These are phyloP conservation scores for Aspergillus hiratsukae DNA, from an alignment of 2,329 filamentous ascomycete genomes.

Conservation along the genomic window DNA sequence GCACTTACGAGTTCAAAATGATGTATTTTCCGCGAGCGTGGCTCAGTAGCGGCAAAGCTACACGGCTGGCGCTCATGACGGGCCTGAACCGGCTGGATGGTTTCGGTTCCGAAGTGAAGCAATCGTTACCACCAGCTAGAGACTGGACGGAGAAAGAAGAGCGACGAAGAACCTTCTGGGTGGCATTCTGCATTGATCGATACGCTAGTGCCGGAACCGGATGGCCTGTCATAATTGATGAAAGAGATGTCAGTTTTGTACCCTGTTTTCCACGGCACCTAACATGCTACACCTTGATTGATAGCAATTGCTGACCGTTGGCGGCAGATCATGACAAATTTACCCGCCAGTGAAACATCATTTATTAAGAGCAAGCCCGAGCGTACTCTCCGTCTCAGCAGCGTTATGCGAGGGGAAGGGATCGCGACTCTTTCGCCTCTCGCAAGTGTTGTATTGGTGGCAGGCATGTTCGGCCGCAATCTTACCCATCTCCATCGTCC, in stretches of 20 bases:
- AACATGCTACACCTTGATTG: background rate
- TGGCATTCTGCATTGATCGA: slow-evolving; percentile 83
- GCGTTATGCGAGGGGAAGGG: slow-evolving; percentile 58
- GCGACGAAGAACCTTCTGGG: slow-evolving; percentile 88
- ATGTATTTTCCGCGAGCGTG: slow-evolving; percentile 97
- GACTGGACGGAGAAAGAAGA: slow-evolving; percentile 96
- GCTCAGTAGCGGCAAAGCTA: slow-evolving; percentile 80
- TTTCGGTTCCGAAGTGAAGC: slow-evolving; percentile 79
- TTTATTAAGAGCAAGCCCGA: slow-evolving; percentile 76
- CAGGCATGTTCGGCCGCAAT: slow-evolving; percentile 87
- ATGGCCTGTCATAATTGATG: slow-evolving; percentile 93
- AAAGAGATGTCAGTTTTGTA: slow-evolving; percentile 62
- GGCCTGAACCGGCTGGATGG: slow-evolving; percentile 85
- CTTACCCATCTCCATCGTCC: slow-evolving; percentile 87
- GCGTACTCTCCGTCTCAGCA: slow-evolving; percentile 60
- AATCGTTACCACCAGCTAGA: slow-evolving; percentile 76
- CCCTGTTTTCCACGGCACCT: background rate
- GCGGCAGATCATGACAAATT: slow-evolving; percentile 67
- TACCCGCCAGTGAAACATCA: slow-evolving; percentile 79
- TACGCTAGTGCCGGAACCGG: slow-evolving; percentile 95
- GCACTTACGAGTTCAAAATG: slow-evolving; percentile 89
- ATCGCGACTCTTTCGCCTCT: slow-evolving; percentile 70
- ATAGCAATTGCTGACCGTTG: slow-evolving; percentile 15
- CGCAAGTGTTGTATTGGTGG: slow-evolving; percentile 75
- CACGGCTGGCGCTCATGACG: slow-evolving; percentile 86